Evolutionary conservation across 495 filamentous ascomycete genomes (phyloP).

Genomic region (Penicillium silybi): DNA sequence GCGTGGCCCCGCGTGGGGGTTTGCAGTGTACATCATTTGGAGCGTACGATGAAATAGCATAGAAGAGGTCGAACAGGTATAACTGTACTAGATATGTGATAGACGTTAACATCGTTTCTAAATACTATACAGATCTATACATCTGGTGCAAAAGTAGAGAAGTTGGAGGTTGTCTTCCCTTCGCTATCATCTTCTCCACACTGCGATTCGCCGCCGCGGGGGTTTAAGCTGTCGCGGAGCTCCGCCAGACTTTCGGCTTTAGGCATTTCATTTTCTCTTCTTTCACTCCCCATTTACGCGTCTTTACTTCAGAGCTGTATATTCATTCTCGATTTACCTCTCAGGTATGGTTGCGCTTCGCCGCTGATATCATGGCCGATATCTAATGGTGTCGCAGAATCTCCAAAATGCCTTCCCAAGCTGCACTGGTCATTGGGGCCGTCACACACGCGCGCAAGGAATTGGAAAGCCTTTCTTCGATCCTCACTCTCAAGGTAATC

Average conservation of each 20-base stretch:
- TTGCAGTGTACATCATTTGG: neutral
- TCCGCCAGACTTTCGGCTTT: constrained; percentile 3
- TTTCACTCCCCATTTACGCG: neutral
- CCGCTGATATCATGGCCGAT: constrained; percentile 1
- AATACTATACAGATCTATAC: neutral
- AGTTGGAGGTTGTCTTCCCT: neutral
- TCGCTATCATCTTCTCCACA: neutral
- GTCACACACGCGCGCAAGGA: constrained; percentile 52
- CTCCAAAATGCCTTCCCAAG: constrained; percentile 33
- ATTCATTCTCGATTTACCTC: neutral
- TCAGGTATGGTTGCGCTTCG: neutral
- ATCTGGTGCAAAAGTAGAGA: neutral
- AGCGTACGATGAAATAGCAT: neutral
- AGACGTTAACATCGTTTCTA: neutral
- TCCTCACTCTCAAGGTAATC: constrained; percentile 52
- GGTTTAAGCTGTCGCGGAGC: neutral
- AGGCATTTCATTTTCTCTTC: constrained; percentile 1
- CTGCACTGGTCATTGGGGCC: constrained; percentile 54
- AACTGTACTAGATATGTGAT: neutral
- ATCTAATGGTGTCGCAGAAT: constrained; percentile 12
- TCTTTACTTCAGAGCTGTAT: neutral
- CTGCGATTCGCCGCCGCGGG: neutral
- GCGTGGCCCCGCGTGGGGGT: constrained; percentile 10
- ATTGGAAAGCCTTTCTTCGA: constrained; percentile 51
- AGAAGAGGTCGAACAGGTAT: neutral